Conservation (phyloP, 208 protist genomes). For the Acanthamoeba sp. region DNA sequence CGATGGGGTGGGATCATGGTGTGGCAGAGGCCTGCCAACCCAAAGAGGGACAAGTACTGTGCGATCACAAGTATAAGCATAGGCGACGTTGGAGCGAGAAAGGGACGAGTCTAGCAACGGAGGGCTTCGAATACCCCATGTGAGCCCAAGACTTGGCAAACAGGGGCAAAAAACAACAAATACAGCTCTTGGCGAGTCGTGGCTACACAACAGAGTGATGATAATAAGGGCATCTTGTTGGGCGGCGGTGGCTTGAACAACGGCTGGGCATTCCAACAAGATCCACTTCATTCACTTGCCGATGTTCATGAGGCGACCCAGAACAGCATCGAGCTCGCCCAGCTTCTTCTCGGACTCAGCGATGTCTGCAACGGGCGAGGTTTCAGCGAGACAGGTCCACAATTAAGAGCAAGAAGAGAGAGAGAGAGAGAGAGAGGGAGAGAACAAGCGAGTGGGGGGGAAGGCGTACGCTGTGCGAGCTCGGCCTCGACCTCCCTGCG, state of each 20-base stretch:
- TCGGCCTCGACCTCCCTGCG: constrained; percentile 61
- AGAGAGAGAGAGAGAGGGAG: background rate
- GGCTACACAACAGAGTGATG: background rate
- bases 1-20: background rate
- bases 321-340: constrained; percentile 49
- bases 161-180: too few species aligned
- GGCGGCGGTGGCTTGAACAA: too few species aligned
- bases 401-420: background rate
- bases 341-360: constrained; percentile 67
- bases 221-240: too few species aligned
- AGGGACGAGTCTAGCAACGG: too few species aligned
- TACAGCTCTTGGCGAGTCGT: background rate
- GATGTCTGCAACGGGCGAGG: background rate
- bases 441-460: background rate
- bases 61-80: too few species aligned
- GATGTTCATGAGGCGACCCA: constrained; percentile 57
- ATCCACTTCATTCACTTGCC: constrained; percentile 59
- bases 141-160: too few species aligned
- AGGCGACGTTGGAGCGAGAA: too few species aligned
- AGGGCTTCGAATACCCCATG: too few species aligned
- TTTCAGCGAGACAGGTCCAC: background rate
- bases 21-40: too few species aligned
- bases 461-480: constrained; percentile 46
- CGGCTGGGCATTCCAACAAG: background rate
- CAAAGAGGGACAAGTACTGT: too few species aligned